Conservation (phyloP, 208 protist species). For the Trichomonas vaginalis region DNA sequence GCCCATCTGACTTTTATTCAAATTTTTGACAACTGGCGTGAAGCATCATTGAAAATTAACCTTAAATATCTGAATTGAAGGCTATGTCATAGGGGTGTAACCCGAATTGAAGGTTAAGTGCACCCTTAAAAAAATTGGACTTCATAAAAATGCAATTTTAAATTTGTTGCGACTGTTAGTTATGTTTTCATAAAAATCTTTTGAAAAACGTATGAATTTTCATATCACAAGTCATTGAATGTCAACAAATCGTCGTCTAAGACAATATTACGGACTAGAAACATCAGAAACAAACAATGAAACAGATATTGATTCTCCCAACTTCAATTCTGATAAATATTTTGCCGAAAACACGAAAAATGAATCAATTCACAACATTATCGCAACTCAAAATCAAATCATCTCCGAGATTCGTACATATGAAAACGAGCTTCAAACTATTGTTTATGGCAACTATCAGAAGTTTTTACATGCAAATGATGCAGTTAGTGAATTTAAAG, state of each 20-base stretch:
- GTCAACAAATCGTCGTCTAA: not conserved
- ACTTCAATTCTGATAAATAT: not conserved
- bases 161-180: no score
- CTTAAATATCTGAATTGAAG: no score
- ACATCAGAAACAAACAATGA: not conserved
- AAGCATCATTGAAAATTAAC: no score
- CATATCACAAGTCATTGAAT: not conserved
- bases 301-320: not conserved
- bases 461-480: not conserved
- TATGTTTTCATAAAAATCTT: no score
- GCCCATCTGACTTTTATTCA: no score
- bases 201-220: not conserved
- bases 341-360: not conserved
- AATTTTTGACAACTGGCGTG: no score
- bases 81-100: no score
- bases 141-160: no score
- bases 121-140: no score
- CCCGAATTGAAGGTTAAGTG: no score
- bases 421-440: not conserved
- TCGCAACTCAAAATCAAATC: not conserved
- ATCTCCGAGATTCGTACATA: not conserved
- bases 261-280: conserved; percentile 4
- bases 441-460: not conserved
- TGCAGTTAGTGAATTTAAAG: not conserved
- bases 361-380: not conserved